phyloP scores from a whole-genome alignment of 768 basidiomycete genomes.

The Pholiota microspora region DNA sequence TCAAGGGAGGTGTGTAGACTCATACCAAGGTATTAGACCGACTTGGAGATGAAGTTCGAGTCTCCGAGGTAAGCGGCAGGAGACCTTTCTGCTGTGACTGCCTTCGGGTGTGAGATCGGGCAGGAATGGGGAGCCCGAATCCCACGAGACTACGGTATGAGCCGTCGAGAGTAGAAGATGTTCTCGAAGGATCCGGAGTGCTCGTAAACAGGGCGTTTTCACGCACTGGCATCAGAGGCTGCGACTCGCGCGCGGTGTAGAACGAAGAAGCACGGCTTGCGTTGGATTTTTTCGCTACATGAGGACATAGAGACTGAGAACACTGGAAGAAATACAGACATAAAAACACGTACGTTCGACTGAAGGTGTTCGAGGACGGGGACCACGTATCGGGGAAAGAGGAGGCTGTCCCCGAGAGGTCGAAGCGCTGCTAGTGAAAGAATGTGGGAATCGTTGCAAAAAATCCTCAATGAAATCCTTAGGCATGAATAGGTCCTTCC shows the following conservation, averaged over 20 bases:
- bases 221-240: too few species aligned
- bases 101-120: not conserved
- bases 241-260: not conserved
- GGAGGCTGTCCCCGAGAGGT: not conserved
- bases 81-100: conserved; percentile 1
- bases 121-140: not conserved
- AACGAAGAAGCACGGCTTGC: not conserved
- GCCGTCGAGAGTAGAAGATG: not conserved
- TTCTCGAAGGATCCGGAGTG: not conserved
- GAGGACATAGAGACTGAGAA: not conserved
- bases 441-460: conserved; percentile 4
- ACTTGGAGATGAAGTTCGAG: not conserved
- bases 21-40: too few species aligned
- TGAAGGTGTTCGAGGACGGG: not conserved
- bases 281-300: not conserved
- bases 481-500: conserved; percentile 15
- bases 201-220: too few species aligned
- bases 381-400: not conserved
- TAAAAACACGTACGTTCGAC: not conserved
- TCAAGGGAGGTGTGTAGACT: too few species aligned
- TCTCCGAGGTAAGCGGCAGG: not conserved
- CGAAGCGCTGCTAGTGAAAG: too few species aligned
- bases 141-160: not conserved
- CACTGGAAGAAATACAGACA: not conserved
- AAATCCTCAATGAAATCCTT: conserved; percentile 17